phyloP scores from a whole-genome alignment of 2,329 filamentous ascomycete genomes.

The Ceratocystis lukuohia region DNA sequence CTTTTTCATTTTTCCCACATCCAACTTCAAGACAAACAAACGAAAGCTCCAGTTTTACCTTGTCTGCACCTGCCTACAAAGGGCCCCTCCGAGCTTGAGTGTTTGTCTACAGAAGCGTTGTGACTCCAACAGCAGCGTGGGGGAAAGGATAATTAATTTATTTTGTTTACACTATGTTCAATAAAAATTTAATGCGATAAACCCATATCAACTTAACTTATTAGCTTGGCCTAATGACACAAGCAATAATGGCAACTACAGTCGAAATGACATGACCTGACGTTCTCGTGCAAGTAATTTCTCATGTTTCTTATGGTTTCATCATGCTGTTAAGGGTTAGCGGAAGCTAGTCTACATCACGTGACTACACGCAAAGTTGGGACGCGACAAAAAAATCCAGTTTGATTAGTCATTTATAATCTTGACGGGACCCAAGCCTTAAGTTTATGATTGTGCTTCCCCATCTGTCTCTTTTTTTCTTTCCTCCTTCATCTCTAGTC shows the following conservation, averaged over 20 bases:
- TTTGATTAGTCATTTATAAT: not conserved
- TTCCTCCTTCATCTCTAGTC: slow-evolving; percentile 7
- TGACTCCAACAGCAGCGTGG: not conserved
- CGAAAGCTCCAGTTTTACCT: not conserved
- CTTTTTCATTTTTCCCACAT: not conserved
- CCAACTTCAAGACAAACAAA: not conserved
- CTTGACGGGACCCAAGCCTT: not conserved
- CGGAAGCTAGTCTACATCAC: not conserved
- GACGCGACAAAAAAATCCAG: not conserved
- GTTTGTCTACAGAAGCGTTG: not conserved
- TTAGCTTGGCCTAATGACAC: too few relatives aligned
- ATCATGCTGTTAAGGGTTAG: too few relatives aligned
- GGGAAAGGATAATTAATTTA: too few relatives aligned
- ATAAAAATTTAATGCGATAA: too few relatives aligned
- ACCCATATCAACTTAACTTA: too few relatives aligned
- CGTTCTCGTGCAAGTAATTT: too few relatives aligned
- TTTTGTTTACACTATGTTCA: too few relatives aligned
- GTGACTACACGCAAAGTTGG: not conserved
- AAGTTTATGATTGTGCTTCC: not conserved
- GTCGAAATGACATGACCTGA: too few relatives aligned
- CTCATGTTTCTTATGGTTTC: too few relatives aligned
- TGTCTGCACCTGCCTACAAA: not conserved
- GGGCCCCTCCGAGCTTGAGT: not conserved
- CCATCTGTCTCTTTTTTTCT: not conserved
- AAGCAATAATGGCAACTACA: too few relatives aligned